phyloP scores from a whole-genome alignment of 257 asterid genomes.

The Asclepias syriaca region DNA sequence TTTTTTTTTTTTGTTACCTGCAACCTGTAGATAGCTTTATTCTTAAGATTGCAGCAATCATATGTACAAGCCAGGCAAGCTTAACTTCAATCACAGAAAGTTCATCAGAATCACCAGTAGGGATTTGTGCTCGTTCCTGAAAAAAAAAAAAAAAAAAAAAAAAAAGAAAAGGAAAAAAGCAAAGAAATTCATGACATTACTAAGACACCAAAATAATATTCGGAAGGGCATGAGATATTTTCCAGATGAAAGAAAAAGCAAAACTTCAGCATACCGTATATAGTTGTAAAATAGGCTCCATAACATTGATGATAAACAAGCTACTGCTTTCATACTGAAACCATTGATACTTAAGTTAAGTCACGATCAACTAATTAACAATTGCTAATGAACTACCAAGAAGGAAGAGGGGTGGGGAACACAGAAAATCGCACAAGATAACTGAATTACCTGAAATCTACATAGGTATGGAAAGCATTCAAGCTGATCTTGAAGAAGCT shows the following conservation, averaged over 20 bases:
- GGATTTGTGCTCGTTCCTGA: slow-evolving; percentile 83
- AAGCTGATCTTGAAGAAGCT: slow-evolving; percentile 96
- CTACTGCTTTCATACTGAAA: slow-evolving; percentile 89
- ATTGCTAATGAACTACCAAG: neutral
- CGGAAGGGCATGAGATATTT: neutral
- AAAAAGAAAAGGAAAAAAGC: neutral
- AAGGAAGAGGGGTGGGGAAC: neutral
- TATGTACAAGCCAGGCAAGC: slow-evolving; percentile 96
- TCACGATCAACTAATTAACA: slow-evolving; percentile 1
- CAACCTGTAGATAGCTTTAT: slow-evolving; percentile 72
- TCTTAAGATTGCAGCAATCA: slow-evolving; percentile 81
- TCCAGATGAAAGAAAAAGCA: slow-evolving; percentile 9
- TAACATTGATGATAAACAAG: slow-evolving; percentile 68
- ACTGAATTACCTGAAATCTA: slow-evolving; percentile 72
- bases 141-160: neutral
- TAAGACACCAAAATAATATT: neutral
- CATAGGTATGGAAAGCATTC: slow-evolving; percentile 92
- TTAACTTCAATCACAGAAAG: slow-evolving; percentile 75
- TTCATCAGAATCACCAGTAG: slow-evolving; percentile 58
- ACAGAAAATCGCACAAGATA: slow-evolving; percentile 1
- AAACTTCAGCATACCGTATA: slow-evolving; percentile 59
- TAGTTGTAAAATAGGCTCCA: slow-evolving; percentile 86
- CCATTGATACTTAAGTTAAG: slow-evolving; percentile 17
- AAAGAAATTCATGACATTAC: slow-evolving; percentile 5
- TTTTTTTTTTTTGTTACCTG: slow-evolving; percentile 38